Conservation (phyloP, 345 rosid species). For the Psidium friedrichsthalianum region DNA sequence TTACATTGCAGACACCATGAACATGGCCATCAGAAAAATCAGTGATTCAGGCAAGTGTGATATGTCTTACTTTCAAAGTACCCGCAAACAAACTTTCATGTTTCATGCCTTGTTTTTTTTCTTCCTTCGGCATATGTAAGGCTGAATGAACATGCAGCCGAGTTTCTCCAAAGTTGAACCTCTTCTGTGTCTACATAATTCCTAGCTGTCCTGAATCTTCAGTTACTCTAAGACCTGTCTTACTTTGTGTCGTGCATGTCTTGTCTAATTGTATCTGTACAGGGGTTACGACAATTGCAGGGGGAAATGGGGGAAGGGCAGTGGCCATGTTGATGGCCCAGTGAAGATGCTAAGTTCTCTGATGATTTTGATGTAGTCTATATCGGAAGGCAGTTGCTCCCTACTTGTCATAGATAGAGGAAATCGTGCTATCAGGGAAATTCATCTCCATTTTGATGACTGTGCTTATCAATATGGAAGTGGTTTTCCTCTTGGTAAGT, state of each 20-base stretch:
- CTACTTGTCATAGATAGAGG: constrained; percentile 93
- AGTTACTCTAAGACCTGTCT: not conserved
- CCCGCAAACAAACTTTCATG: not conserved
- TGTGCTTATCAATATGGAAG: constrained; percentile 97
- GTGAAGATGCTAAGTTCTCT: constrained; percentile 96
- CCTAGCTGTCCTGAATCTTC: not conserved
- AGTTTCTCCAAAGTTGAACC: not conserved
- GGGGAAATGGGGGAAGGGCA: constrained; percentile 68
- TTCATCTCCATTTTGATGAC: constrained; percentile 95
- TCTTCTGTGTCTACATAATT: not conserved
- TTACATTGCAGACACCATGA: constrained; percentile 78
- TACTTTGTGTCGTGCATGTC: not conserved
- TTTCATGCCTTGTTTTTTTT: not conserved
- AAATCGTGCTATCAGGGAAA: constrained; percentile 85
- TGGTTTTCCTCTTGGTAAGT: constrained; percentile 83
- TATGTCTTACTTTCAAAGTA: not conserved
- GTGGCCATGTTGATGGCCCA: constrained; percentile 96
- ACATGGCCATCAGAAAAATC: constrained; percentile 91
- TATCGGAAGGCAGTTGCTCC: constrained; percentile 97
- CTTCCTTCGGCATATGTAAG: not conserved
- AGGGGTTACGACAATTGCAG: constrained; percentile 99
- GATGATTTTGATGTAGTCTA: constrained; percentile 94
- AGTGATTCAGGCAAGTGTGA: constrained; percentile 54
- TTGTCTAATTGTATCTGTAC: constrained; percentile 7
- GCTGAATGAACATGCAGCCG: not conserved